Evolutionary conservation across 106 monocot genomes (phyloP).

Genomic region (Platanthera guangdongensis): DNA sequence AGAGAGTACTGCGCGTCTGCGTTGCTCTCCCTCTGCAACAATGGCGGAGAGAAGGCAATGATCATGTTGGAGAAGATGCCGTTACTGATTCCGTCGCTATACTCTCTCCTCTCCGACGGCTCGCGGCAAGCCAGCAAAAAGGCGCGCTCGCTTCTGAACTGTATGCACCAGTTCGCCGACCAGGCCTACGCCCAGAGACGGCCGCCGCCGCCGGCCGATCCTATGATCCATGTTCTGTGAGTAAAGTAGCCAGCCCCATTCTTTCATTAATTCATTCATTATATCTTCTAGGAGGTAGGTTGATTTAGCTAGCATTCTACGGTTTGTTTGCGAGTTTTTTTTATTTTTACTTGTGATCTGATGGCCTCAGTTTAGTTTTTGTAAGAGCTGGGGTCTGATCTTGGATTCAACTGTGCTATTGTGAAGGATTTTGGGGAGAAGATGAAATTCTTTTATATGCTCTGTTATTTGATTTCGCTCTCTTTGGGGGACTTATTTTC

Average conservation of each 20-base stretch:
- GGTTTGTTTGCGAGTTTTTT: neutral
- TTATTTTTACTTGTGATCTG: neutral
- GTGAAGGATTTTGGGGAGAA: neutral
- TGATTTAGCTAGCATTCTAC: neutral
- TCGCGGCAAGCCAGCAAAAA: slow-evolving; percentile 49
- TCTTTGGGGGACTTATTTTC: no score
- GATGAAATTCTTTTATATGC: neutral
- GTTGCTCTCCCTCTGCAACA: slow-evolving; percentile 38
- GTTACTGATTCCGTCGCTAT: slow-evolving; percentile 45
- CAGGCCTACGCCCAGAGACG: neutral
- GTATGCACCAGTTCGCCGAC: slow-evolving; percentile 30
- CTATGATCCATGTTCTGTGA: slow-evolving; percentile 22
- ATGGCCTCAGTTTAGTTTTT: slow-evolving; percentile 2
- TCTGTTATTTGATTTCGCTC: neutral
- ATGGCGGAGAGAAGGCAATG: slow-evolving; percentile 35
- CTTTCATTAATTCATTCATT: neutral
- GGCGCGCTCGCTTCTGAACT: slow-evolving; percentile 40
- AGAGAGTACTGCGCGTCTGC: slow-evolving; percentile 54
- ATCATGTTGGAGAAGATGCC: slow-evolving; percentile 33
- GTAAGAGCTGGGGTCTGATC: slow-evolving; percentile 1
- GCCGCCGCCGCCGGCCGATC: slow-evolving; percentile 12
- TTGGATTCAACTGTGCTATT: neutral
- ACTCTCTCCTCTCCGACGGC: slow-evolving; percentile 36
- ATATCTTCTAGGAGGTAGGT: neutral
- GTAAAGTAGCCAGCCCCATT: neutral